Base-by-base conservation (phyloP, 768 basidiomycete species). In the Dentipellis sp. region DNA sequence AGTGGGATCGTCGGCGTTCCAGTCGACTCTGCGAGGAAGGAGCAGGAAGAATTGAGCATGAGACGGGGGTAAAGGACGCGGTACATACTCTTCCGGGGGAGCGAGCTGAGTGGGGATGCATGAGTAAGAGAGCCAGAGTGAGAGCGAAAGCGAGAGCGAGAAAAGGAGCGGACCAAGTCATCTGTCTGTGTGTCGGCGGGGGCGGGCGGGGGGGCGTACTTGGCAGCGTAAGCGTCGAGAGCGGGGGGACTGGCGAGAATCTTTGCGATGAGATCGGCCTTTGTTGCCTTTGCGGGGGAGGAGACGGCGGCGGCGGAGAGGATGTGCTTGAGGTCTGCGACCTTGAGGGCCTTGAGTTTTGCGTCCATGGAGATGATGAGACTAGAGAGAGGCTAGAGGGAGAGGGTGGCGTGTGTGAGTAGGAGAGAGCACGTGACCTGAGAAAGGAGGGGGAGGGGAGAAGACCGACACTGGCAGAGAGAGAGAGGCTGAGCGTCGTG, bases 271-370 rank as follows among this genome's bases (percentile, higher is more conserved):
- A 90, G 82, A 62, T 87, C 87, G 0, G 71, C 64, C 68, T 88
- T 90, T 65, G 78, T 86, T 6, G 79, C 75, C 65, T 82, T 83
- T 63, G 77, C 70, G 0, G 81, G 77, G 36, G 74, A 66, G 4
- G 77, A 49, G 54, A 80, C 70, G 37, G 65, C 57, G 19, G 84
- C 86, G 48, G 73, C 74, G 53, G 72, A 45, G 65, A 88, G 80
- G 58, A 88, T 78, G 56, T 79, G 75, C 64, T 72, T 81, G 68
- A 88, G 81, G 61, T 88, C 86, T 37, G 77, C 76, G 65, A 87
- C 86, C 68, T 85, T 87, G 73, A 88, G 81, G 0, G 81, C 69
- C 68, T 82, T 83, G 57, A 76, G 64, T 59, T 74, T 73, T 29
- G 72, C 53, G 22, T 76, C 74, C 75, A 75, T 75, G 56, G 58